Evolutionary conservation across 352 stramenopile species (phyloP), one percentile per base, ranked within the genome.

Genomic region (Phytophthora pseudosyringae): DNA sequence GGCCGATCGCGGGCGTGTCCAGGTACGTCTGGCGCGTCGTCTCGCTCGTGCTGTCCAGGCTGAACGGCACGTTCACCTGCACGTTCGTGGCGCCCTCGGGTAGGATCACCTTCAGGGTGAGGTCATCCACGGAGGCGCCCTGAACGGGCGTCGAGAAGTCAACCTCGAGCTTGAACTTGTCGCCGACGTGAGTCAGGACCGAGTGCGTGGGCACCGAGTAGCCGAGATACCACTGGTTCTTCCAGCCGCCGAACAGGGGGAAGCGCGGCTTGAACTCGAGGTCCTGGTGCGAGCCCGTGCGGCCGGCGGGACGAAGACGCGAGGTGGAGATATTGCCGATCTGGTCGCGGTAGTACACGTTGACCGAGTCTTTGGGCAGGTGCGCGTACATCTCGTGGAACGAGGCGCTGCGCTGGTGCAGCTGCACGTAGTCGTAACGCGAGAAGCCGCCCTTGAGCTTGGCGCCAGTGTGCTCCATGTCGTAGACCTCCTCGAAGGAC

Each of bases 331-430:
- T 84, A 64, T 97, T 97, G 39, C 89, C 89, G 50, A 97, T 97
- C 71, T 95, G 83, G 75, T 97, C 89, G 58, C 89, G 87, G 71
- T 97, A 97, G 77, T 97, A 97, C 44, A 97, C 83, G 60, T 94
- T 94, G 8, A 91, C 78, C 21, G 88, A 86, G 45, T 96, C 75
- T 35, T 79, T 81, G 4, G 89, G 89, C 47, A 97, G 61, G 33
- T 80, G 45, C 41, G 87, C 86, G 40, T 72, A 57, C 61, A 97
- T 71, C 54, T 89, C 78, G 48, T 92, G 67, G 67, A 95, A 97
- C 45, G 86, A 95, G 36, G 87, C 84, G 28, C 85, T 83, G 31
- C 63, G 73, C 43, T 84, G 73, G 64, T 85, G 73, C 39, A 86
- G 71, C 59, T 82, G 65, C 47, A 84, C 73, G 66, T 96, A 97